Base-by-base conservation (phyloP, 345 rosid genomes). In the Geranium rotundifolium region DNA sequence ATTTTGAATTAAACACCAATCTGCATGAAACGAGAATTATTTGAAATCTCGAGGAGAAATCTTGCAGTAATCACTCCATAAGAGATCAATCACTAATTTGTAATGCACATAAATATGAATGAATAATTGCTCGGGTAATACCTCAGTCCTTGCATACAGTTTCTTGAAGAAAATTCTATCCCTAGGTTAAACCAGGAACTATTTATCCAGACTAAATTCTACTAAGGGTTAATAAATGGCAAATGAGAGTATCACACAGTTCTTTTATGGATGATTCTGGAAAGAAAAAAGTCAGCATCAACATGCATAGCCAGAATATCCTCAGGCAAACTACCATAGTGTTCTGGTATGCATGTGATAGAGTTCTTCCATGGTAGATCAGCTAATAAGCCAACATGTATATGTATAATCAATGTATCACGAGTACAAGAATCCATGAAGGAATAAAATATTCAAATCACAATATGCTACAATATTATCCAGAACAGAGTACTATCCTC, bases 1-100 rank as follows among this genome's bases (percentile, higher is more conserved):
- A 15, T 34, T 16, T 58, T 20, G 23, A 19, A 64, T 29, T 57
- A 19, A 65, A 20, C 27, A 65, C 60, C 61, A 69, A 62, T 65
- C 65, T 67, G 62, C 69, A 63, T 17, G 39, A 16, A 54, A 20
- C 27, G 15, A 5, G 29, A 55, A 54, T 55, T 55, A 55, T 55
- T 55, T 55, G 20, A 16, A 16, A 55, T 17, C 20, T 55, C 57
- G 2, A 19, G 20, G 52, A 12, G 52, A 46, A 46, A 9, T 3
- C 52, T 46, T 46, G 52, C 13, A 46, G 52, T 46, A 3, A 46
- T 9, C 15, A 46, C 52, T 46, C 52, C 52, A 46, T 14, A 46
- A 46, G 52, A 46, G 52, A 46, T 46, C 52, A 46, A 14, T 3
- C 3, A 46, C 52, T 2, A 46, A 46, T 7, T 46, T 46, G 52